Evolutionary conservation across 2,329 filamentous ascomycete species (phyloP), one percentile per base, ranked within the genome.

Genomic region (Phaeosphaeriaceae sp.): DNA sequence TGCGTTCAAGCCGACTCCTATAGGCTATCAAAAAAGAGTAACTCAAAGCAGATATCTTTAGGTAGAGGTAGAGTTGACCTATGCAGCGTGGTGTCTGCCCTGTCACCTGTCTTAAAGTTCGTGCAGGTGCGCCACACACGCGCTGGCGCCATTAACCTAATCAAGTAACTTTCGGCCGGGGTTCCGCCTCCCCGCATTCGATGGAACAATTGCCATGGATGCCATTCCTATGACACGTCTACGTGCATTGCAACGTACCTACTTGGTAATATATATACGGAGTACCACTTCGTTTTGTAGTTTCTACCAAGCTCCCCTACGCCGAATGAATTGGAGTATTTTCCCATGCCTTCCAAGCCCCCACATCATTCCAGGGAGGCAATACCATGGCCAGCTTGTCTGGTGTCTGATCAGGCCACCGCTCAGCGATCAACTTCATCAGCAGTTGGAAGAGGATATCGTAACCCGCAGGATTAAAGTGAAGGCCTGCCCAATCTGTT

Each of bases 381-480:
- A 85, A 77, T 4, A 83, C 74, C 61, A 78, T 76, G 0, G 78
- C 77, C 18, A 86, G 66, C 6, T 73, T 73, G 33, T 80, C 79
- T 1, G 83, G 82, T 21, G 72, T 64, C 50, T 83, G 76, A 44
- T 86, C 82, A 1, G 85, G 83, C 74, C 81, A 83, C 21, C 76
- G 71, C 38, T 72, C 58, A 36, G 66, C 63, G 52, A 87, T 81
- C 8, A 79, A 60, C 42, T 77, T 75, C 69, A 82, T 78, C 29
- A 86, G 55, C 56, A 82, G 79, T 5, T 79, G 70, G 54, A 77
- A 85, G 29, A 87, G 71, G 15, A 87, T 67, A 26, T 77, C 68
- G 59, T 87, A 87, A 3, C 81, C 85, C 21, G 72, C 71, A 0
- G 80, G 74, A 20, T 77, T 81, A 54, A 87, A 78, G 70, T 88